Evolutionary conservation across 371 early-diverging fungal species (phyloP), one percentile per base, ranked within the genome.

Genomic region (Batkoa obscura): DNA sequence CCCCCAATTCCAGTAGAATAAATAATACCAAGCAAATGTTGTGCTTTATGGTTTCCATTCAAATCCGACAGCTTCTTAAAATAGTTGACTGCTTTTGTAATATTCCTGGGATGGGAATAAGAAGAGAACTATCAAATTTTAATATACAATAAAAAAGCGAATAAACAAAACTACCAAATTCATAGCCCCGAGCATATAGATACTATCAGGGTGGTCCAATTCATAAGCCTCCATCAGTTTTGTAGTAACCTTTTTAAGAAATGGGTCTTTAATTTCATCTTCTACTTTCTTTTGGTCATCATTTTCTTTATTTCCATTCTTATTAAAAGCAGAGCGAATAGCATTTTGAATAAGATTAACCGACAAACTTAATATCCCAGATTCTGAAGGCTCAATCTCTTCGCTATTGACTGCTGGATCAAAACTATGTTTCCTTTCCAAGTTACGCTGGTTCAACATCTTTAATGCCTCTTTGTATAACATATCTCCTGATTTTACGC

Each of bases 1-100:
- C 76, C 67, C 8, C 91, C 94, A 38, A 94, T 61, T 0, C 93
- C 94, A 0, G 92, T 86, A 1, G 94, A 79, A 64, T 90, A 83
- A 67, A 90, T 78, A 57, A 89, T 75, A 4, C 93, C 95, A 3
- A 91, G 64, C 73, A 83, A 82, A 37, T 87, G 80, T 61, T 90
- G 95, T 12, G 89, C 94, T 2, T 81, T 75, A 3, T 87, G 73
- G 61, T 90, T 83, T 41, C 93, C 95, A 34, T 68, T 71, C 30
- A 60, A 57, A 23, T 68, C 63, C 0, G 84, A 81, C 46, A 84
- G 63, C 51, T 66, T 55, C 48, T 66, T 59, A 59, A 79, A 85
- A 53, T 76, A 74, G 31, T 67, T 61, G 43, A 78, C 79, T 13
- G 88, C 84, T 36, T 66, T 52, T 0, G 61, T 56, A 36, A 78